phyloP scores from a whole-genome alignment of 164 flowering plant genomes.

The Houttuynia cordata region DNA sequence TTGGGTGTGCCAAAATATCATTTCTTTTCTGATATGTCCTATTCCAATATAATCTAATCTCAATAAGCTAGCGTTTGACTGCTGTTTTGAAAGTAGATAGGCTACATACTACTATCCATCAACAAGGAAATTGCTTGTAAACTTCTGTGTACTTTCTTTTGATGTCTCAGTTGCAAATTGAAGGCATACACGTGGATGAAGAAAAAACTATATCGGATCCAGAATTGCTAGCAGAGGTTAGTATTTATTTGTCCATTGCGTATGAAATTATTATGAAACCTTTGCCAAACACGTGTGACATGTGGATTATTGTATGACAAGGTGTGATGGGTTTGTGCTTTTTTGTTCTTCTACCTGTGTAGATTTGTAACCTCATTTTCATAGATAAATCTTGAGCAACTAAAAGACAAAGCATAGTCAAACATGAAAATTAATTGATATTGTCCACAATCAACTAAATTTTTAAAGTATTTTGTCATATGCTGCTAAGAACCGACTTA shows the following conservation, averaged over 20 bases:
- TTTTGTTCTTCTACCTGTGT: neutral
- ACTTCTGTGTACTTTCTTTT: slow-evolving; percentile 1
- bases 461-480: neutral
- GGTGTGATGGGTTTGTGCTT: neutral
- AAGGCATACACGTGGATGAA: slow-evolving; percentile 67
- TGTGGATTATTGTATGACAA: too few relatives aligned
- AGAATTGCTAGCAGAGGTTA: slow-evolving; percentile 65
- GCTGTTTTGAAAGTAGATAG: neutral
- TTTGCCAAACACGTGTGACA: neutral
- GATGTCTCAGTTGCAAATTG: slow-evolving; percentile 45
- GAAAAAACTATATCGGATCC: slow-evolving; percentile 75
- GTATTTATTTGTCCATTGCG: neutral
- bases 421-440: neutral
- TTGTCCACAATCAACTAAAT: too few relatives aligned
- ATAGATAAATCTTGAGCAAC: neutral
- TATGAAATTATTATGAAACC: neutral
- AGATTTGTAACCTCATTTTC: too few relatives aligned
- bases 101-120: neutral
- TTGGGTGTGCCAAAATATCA: neutral
- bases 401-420: neutral
- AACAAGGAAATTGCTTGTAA: neutral
- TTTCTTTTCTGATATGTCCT: neutral
- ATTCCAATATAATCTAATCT: neutral
- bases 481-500: neutral
- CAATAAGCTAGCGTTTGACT: too few relatives aligned